Evolutionary conservation across 306 rosid species (phyloP).

Genomic region (Phaseolus lunatus): DNA sequence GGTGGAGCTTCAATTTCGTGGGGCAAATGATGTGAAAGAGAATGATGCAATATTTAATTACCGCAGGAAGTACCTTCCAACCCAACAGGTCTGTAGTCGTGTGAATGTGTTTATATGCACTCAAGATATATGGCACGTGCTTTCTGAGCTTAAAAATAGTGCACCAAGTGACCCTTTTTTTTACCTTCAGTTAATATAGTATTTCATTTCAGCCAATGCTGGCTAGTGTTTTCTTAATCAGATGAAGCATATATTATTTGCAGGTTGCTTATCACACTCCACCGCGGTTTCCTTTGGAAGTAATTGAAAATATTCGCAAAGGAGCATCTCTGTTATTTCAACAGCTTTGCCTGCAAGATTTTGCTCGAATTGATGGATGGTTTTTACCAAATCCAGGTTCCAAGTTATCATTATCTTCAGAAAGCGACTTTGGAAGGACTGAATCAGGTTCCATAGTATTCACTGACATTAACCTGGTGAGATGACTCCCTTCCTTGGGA

Average conservation of each 20-base stretch:
- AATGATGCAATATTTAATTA: constrained; percentile 96
- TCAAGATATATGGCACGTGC: background rate
- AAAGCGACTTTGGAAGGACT: constrained; percentile 69
- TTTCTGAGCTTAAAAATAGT: constrained; percentile 7
- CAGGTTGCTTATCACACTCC: constrained; percentile 98
- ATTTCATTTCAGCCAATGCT: constrained; percentile 5
- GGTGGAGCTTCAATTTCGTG: constrained; percentile 84
- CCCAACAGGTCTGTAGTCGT: constrained; percentile 76
- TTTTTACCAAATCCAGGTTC: constrained; percentile 69
- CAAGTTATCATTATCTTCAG: constrained; percentile 56
- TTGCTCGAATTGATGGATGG: constrained; percentile 99
- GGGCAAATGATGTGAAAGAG: constrained; percentile 69
- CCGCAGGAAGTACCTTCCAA: constrained; percentile 95
- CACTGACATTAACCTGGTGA: constrained; percentile 95
- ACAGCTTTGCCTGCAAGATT: constrained; percentile 74
- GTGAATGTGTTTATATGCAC: constrained; percentile 27
- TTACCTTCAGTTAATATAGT: background rate
- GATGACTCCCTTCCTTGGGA: constrained; percentile 41
- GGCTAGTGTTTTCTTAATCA: constrained; percentile 41
- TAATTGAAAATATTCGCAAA: constrained; percentile 75
- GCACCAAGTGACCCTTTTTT: constrained; percentile 21
- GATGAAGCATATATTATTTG: constrained; percentile 38
- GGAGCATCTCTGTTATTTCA: constrained; percentile 86
- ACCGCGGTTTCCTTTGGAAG: constrained; percentile 82
- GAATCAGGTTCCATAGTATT: constrained; percentile 73